Evolutionary conservation across 306 rosid genomes (phyloP), one percentile per base, ranked within the genome.

Genomic region (Vigna mungo): DNA sequence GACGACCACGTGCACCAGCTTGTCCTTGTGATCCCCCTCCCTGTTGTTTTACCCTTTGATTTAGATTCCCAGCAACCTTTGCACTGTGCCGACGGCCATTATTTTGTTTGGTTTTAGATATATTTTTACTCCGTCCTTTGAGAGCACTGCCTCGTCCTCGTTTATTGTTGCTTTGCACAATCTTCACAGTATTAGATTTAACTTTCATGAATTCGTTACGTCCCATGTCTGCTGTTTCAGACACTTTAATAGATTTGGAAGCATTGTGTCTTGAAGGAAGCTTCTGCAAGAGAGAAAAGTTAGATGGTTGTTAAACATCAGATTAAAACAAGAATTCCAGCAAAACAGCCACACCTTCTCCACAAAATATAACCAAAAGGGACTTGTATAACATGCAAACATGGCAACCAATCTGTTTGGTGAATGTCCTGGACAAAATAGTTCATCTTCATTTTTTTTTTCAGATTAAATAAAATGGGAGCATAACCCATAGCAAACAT

Each of bases 1-100:
- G 90, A 48, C 87, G 97, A 17, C 99, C 97, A 47, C 97, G 91
- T 55, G 86, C 87, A 55, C 97, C 89, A 51, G 80, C 89, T 70
- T 86, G 90, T 56, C 87, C 89, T 51, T 81, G 89, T 23, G 91
- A 47, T 67, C 82, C 88, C 46, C 73, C 87, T 10, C 87, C 93
- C 23, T 81, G 84, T 47, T 83, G 90, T 77, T 88, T 85, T 13
- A 78, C 43, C 80, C 90, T 92, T 73, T 78, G 87, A 81, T 59
- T 79, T 17, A 78, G 65, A 79, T 60, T 88, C 64, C 76, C 89
- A 44, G 70, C 68, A 56, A 76, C 68, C 82, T 72, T 86, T n/a
- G 79, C 79, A 76, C 72, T 88, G 7, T 62, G 83, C 14, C 62
- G 83, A 14, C 81, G 81, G 48, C 70, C 82, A 6, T 55, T 56